Evolutionary conservation across 495 filamentous ascomycete genomes (phyloP), one percentile per base, ranked within the genome.

Genomic region (Talaromyces ruber): DNA sequence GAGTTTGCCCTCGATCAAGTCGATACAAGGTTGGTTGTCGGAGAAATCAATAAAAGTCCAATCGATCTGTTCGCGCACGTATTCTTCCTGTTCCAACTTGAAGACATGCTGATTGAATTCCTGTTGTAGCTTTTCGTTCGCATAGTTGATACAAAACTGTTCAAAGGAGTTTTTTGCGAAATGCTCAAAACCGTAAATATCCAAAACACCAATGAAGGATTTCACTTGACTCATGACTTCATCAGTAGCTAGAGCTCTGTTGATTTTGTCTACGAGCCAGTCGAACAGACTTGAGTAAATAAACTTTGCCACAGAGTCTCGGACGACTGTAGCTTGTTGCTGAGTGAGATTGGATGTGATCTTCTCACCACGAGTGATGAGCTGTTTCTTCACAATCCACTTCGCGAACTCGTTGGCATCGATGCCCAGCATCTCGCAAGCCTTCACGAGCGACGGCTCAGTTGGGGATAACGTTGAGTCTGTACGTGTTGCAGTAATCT

Each of bases 91-190:
- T 72, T 99, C 94, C 21, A 99, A 84, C 71, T 98, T 97, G 85
- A 99, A 99, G n/a, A 99, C 94, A 67, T 99, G 94, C 74, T 95
- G 92, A 74, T 99, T 99, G 80, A 99, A 99, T 68, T 99, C 95
- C 70, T 99, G 94, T 70, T 99, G 94, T 34, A 99, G 78, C 74
- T 99, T 99, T 75, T 99, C 94, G 74, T 99, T 99, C 71, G 94
- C 94, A 67, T 98, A 99, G 77, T 99, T 99, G 82, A 99, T 99
- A 73, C 94, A 99, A 74, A 99, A 99, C 72, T 99, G 94, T 75
- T 99, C 94, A 68, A 99, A 99, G 8, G 95, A 98, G 79, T 99
- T 99, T 79, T 96, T 97, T 57, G 95, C 93, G 68, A 99, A 99
- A 76, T 99, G 94, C 74, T 99, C 94, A 72, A 99, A 99, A 50